phyloP scores from a whole-genome alignment of 805 yeast species.

The Candida nitratophila region DNA sequence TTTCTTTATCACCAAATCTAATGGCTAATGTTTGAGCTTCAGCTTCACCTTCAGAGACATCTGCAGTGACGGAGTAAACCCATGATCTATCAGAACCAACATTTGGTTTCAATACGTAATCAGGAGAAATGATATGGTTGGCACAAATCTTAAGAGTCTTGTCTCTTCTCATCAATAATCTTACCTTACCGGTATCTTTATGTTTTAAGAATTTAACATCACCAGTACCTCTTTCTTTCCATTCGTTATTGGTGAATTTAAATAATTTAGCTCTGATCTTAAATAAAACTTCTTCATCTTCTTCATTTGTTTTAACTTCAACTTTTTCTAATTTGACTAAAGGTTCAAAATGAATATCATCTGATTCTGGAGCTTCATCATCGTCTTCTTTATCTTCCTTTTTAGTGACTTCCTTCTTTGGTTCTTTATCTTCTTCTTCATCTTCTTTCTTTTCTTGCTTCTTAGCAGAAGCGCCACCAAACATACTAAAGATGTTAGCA shows the following conservation, averaged over 20 bases:
- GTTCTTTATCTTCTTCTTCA: conserved; percentile 29
- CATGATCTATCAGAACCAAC: conserved; percentile 97
- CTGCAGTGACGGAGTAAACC: conserved; percentile 95
- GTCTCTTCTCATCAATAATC: conserved; percentile 98
- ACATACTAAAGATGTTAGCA: conserved; percentile 86
- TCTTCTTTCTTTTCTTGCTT: conserved; percentile 34
- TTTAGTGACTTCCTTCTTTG: conserved; percentile 20
- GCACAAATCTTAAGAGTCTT: conserved; percentile 98
- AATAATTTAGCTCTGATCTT: conserved; percentile 94
- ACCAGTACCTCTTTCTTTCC: conserved; percentile 99
- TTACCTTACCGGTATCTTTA: conserved; percentile 71
- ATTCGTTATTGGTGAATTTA: conserved; percentile 85
- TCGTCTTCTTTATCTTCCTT: conserved; percentile 30
- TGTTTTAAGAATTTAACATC: conserved; percentile 94
- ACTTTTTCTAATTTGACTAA: conserved; percentile 91
- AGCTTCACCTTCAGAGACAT: conserved; percentile 90
- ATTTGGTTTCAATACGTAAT: conserved; percentile 79
- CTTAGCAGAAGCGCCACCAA: conserved; percentile 82
- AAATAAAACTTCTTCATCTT: conserved; percentile 72
- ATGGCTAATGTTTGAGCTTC: conserved; percentile 96
- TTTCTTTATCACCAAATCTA: conserved; percentile 85
- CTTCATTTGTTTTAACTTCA: conserved; percentile 93
- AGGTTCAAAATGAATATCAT: conserved; percentile 93
- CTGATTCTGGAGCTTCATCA: conserved; percentile 60
- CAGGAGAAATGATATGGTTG: conserved; percentile 83